Conservation (phyloP, 306 rosid species). For the Abrus pulchellus region DNA sequence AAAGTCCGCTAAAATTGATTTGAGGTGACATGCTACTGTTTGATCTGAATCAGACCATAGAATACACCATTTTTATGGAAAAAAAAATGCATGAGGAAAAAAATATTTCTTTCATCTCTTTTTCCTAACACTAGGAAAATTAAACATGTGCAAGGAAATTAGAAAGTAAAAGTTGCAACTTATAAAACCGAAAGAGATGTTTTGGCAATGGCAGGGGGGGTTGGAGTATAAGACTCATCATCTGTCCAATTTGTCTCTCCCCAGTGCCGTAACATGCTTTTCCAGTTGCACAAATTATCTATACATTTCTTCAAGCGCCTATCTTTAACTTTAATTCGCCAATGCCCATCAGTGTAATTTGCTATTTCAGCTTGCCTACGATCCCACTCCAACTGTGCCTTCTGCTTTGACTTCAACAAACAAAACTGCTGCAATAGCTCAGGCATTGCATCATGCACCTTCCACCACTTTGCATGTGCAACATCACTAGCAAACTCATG, state of each 20-base stretch:
- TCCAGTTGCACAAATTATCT: conserved; percentile 85
- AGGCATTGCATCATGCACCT: conserved; percentile 91
- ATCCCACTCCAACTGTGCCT: conserved; percentile 94
- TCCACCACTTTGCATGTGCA: conserved; percentile 94
- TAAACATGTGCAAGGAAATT: background rate
- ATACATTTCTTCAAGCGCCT: conserved; percentile 70
- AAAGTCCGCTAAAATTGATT: conserved; percentile 36
- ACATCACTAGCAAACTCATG: conserved; percentile 94
- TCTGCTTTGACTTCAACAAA: conserved; percentile 78
- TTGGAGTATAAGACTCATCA: conserved; percentile 55
- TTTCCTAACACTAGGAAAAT: conserved; percentile 35
- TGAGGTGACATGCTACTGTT: conserved; percentile 12
- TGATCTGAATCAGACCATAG: conserved; percentile 35
- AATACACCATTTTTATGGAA: conserved; percentile 45
- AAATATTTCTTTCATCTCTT: conserved; percentile 1
- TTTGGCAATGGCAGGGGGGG: conserved; percentile 64
- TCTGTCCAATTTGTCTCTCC: conserved; percentile 98
- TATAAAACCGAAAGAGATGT: conserved; percentile 54
- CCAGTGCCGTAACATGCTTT: conserved; percentile 92
- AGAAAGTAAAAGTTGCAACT: conserved; percentile 25
- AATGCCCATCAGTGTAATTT: conserved; percentile 85
- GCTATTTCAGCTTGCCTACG: conserved; percentile 76
- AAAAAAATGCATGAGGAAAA: conserved; percentile 8
- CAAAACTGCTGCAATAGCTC: conserved; percentile 84
- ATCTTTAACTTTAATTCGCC: conserved; percentile 74